Evolutionary conservation across 371 early-diverging fungal species (phyloP), one percentile per base, ranked within the genome.

Genomic region (Lichtheimia ornata): DNA sequence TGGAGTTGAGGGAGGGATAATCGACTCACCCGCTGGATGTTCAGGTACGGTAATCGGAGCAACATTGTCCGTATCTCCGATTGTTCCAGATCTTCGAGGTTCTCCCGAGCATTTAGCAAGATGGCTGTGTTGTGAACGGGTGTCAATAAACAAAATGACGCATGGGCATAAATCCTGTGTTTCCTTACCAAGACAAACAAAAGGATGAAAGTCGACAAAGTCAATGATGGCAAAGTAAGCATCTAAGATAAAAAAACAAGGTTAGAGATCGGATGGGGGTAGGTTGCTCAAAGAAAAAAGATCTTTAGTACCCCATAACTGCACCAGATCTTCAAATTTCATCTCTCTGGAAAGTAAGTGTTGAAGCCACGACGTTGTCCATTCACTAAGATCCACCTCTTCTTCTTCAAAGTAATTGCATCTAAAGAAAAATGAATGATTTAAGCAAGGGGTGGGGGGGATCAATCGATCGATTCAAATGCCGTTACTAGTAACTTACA

Each of bases 321-420:
- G 79, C 66, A 95, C 75, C 18, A 93, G 70, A 64, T 85, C 85
- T 49, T 88, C 88, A 49, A 93, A 80, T 20, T 91, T 85, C 69
- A 96, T 83, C 64, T 96, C 95, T 60, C 86, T 87, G 7, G 94
- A 77, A 17, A 97, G 67, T 18, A 94, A 65, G 62, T 82, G 84
- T 53, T 87, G 89, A 50, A 96, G 81, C 91, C 96, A 95, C 13
- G 94, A 91, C n/a, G 93, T 85, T 1, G 89, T 87, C 93, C 94
- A 95, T 58, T 94, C 96, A 65, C 90, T 88, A 47, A 93, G 78
- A 53, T 94, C 91, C 25, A 96, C 93, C 66, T 96, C 96, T 64
- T 97, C 97, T 52, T 97, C 97, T 72, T 95, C 94, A 79, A 97
- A 95, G 74, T 93, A 94, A 67, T 86, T 91, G 67, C 89, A 88